Percentiles rank a stretch among this genome's conserved stretches.
Conservation (phyloP, 176 grass and related monocot genomes). For the Secale cereale region DNA sequence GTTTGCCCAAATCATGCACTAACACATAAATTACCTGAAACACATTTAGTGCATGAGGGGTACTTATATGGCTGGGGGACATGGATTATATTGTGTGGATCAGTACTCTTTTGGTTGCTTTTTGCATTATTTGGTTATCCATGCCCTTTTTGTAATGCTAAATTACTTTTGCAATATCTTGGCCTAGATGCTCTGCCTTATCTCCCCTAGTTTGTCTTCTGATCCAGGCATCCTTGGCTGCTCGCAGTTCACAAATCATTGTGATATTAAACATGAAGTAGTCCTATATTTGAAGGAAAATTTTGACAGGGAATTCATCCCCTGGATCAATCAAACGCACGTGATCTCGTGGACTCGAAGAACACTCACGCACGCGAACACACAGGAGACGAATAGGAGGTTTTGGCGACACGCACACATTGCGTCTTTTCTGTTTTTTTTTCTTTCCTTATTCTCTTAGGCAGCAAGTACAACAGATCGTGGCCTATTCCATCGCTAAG, state of each 20-base stretch:
- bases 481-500: too few species aligned
- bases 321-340: too few species aligned
- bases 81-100: background rate
- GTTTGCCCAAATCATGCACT: background rate
- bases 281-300: too few species aligned
- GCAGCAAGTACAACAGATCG: too few species aligned
- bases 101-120: background rate
- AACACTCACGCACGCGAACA: too few species aligned
- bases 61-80: background rate
- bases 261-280: too few species aligned
- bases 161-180: conserved; percentile 18
- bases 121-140: background rate
- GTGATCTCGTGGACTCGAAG: too few species aligned
- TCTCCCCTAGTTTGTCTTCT: background rate
- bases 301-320: too few species aligned
- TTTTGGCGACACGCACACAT: too few species aligned
- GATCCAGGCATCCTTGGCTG: background rate
- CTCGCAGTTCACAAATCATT: background rate
- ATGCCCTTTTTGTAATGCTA: background rate
- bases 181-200: background rate
- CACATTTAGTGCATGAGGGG: background rate
- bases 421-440: too few species aligned
- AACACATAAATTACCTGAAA: background rate
- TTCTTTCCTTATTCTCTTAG: too few species aligned
- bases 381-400: too few species aligned